phyloP scores from a whole-genome alignment of 192 early-diverging fungal genomes.

The Phlyctochytrium arcticum region DNA sequence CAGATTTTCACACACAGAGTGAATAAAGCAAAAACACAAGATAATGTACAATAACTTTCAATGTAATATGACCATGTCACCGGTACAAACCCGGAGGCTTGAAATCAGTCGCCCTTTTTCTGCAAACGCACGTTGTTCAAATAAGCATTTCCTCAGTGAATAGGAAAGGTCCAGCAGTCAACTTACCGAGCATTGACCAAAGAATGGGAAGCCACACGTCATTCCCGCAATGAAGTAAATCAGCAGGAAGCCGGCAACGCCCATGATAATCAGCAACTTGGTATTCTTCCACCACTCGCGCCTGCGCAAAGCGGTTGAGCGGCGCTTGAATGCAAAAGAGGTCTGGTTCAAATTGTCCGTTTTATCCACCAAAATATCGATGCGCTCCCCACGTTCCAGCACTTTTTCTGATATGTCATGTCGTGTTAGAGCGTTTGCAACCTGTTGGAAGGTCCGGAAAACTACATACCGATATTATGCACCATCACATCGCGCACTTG shows the following conservation, averaged over 20 bases:
- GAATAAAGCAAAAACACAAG: too few relatives aligned
- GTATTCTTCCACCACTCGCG: slow-evolving; percentile 96
- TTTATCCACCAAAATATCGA: slow-evolving; percentile 87
- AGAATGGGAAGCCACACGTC: slow-evolving; percentile 78
- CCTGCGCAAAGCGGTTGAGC: slow-evolving; percentile 77
- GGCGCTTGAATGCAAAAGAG: slow-evolving; percentile 86
- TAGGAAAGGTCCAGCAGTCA: too few relatives aligned
- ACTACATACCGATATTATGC: slow-evolving; percentile 73
- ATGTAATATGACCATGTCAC: too few relatives aligned
- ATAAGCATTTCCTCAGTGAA: too few relatives aligned
- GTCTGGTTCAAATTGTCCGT: slow-evolving; percentile 82
- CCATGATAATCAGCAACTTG: slow-evolving; percentile 70
- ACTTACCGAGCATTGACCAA: slow-evolving; percentile 42
- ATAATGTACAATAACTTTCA: too few relatives aligned
- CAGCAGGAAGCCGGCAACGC: slow-evolving; percentile 56
- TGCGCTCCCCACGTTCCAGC: slow-evolving; percentile 80
- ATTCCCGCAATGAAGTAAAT: slow-evolving; percentile 70
- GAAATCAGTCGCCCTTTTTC: too few relatives aligned
- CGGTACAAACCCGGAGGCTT: too few relatives aligned
- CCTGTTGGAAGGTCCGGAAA: slow-evolving; percentile 4
- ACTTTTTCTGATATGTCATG: slow-evolving; percentile 60
- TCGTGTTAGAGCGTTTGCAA: not conserved
- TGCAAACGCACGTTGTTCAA: too few relatives aligned
- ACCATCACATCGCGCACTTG: slow-evolving; percentile 95
- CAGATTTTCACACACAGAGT: too few relatives aligned